phyloP scores from a whole-genome alignment of 1,284 basidiomycete species.

The Ganoderma boninense region DNA sequence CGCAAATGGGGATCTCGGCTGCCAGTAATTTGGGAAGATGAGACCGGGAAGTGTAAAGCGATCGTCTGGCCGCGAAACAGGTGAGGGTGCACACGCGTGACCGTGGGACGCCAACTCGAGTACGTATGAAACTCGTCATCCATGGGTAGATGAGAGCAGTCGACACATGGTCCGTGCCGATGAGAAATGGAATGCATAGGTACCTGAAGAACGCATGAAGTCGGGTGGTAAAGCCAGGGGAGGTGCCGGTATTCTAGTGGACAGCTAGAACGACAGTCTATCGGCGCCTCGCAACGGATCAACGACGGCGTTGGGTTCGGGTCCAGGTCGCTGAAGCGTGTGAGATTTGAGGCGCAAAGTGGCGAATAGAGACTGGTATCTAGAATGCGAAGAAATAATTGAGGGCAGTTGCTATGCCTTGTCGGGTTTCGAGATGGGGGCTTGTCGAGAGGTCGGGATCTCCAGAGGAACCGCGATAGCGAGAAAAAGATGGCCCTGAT shows the following conservation, averaged over 20 bases:
- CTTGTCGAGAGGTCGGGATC: no score
- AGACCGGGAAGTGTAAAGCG: slow-evolving; percentile 4
- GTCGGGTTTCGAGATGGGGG: no score
- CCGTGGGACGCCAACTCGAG: neutral
- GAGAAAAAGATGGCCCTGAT: no score
- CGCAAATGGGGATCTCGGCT: slow-evolving; percentile 26
- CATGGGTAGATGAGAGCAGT: neutral
- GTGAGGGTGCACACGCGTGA: neutral
- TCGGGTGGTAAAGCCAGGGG: neutral
- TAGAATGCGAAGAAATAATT: no score
- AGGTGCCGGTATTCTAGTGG: neutral
- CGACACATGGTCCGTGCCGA: neutral
- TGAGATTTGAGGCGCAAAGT: neutral
- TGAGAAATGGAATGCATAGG: neutral
- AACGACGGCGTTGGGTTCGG: neutral
- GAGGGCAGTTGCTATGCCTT: no score
- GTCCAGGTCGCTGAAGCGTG: neutral
- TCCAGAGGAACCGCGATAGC: no score
- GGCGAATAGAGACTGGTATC: neutral
- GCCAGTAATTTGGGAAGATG: slow-evolving; percentile 1
- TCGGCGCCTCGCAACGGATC: no score
- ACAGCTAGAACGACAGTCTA: neutral
- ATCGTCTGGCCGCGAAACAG: neutral
- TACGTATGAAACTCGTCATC: neutral
- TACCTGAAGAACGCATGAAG: neutral